Percentiles rank a stretch among this genome's conserved stretches.
phyloP scores from a whole-genome alignment of 2,329 filamentous ascomycete species.

The Sporothrix dimorphospora region DNA sequence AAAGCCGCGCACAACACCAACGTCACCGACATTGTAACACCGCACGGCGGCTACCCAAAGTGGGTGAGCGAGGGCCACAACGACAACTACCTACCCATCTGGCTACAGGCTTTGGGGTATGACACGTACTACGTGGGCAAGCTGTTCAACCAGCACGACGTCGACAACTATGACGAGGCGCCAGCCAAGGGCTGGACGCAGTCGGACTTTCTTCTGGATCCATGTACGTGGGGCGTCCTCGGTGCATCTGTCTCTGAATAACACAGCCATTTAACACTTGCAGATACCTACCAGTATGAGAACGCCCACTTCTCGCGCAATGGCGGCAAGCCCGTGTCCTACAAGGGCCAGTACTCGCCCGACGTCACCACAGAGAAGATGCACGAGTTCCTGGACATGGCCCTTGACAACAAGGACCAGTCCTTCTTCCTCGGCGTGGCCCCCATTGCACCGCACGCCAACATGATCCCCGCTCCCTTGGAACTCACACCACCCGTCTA shows the following conservation, averaged over 20 bases:
- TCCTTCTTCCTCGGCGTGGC: conserved; percentile 71
- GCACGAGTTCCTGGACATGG: conserved; percentile 54
- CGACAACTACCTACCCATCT: conserved; percentile 68
- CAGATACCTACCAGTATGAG: conserved; percentile 67
- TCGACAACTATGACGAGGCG: conserved; percentile 63
- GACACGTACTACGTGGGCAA: conserved; percentile 74
- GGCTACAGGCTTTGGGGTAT: conserved; percentile 69
- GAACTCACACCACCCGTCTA: conserved; percentile 45
- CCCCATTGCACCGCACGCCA: conserved; percentile 68
- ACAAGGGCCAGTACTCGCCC: conserved; percentile 51
- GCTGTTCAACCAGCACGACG: conserved; percentile 58
- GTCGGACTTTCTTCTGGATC: conserved; percentile 61
- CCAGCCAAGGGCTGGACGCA: conserved; percentile 62
- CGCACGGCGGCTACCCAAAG: conserved; percentile 67
- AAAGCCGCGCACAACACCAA: conserved; percentile 68
- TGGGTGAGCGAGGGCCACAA: conserved; percentile 68
- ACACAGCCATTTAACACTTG: no score
- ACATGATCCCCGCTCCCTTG: conserved; percentile 43
- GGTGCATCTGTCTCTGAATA: no score
- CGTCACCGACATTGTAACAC: conserved; percentile 59
- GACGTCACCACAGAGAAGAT: conserved; percentile 14
- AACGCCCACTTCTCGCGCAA: conserved; percentile 64
- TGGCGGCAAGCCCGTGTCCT: conserved; percentile 56
- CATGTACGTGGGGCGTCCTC: no score
- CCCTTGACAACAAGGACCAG: conserved; percentile 47